Conservation (phyloP, 2,329 filamentous ascomycete species). For the Calonectria hawksworthii region DNA sequence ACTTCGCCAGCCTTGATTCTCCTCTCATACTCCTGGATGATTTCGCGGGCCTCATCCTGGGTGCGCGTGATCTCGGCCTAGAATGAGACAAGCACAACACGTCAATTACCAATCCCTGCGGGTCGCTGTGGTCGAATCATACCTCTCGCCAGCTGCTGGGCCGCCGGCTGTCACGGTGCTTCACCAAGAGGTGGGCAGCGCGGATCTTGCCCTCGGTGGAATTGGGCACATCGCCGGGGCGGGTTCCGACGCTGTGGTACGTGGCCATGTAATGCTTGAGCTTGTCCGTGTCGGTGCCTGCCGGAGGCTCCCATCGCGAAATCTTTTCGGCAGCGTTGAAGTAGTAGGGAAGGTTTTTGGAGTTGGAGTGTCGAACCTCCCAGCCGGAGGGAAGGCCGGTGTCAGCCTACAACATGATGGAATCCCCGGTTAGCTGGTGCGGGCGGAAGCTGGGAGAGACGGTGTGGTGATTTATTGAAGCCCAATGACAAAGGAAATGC, state of each 20-base stretch:
- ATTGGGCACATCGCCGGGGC: slow-evolving; percentile 53
- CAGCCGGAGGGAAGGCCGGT: slow-evolving; percentile 87
- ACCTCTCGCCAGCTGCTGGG: slow-evolving; percentile 93
- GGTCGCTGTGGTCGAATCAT: slow-evolving; percentile 31
- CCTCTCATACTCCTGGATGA: slow-evolving; percentile 81
- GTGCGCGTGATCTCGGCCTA: slow-evolving; percentile 85
- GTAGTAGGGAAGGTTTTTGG: slow-evolving; percentile 99
- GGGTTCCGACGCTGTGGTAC: slow-evolving; percentile 77
- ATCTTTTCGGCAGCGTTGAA: slow-evolving; percentile 90
- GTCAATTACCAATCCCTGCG: not conserved
- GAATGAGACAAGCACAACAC: slow-evolving; percentile 15
- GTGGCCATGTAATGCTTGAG: slow-evolving; percentile 95
- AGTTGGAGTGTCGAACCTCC: slow-evolving; percentile 98
- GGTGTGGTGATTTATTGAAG: not conserved
- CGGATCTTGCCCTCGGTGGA: slow-evolving; percentile 86
- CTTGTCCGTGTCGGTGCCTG: slow-evolving; percentile 89
- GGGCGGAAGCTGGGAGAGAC: not conserved
- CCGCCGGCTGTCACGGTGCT: slow-evolving; percentile 89
- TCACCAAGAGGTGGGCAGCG: slow-evolving; percentile 91
- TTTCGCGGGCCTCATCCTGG: slow-evolving; percentile 87
- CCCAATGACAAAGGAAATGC: not conserved
- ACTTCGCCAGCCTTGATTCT: slow-evolving; percentile 80
- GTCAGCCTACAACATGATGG: slow-evolving; percentile 66
- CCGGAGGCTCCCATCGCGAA: slow-evolving; percentile 95
- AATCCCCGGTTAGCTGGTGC: slow-evolving; percentile 21